Conservation (phyloP, 805 yeast species). For the Saturnispora galanensis region DNA sequence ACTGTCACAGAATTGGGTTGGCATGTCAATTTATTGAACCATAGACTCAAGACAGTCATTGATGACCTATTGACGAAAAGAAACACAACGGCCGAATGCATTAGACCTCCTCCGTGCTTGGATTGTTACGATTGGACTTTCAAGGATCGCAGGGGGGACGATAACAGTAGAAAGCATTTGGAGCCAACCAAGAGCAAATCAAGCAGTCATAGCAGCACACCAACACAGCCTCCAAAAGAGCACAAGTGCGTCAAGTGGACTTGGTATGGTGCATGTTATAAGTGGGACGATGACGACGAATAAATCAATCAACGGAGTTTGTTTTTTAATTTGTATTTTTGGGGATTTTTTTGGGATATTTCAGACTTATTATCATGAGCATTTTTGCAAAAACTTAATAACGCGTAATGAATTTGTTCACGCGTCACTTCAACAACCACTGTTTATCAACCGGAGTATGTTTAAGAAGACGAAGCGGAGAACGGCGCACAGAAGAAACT, state of each 20-base stretch:
- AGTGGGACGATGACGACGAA: constrained; percentile 26
- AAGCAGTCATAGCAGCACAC: constrained; percentile 10
- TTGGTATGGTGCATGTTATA: constrained; percentile 51
- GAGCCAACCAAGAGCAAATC: constrained; percentile 9
- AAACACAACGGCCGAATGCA: constrained; percentile 69
- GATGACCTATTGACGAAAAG: constrained; percentile 66
- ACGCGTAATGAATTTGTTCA: neutral
- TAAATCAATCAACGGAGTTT: too few species aligned
- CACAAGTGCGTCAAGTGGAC: constrained; percentile 44
- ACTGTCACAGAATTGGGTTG: constrained; percentile 84
- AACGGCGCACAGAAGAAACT: constrained; percentile 64
- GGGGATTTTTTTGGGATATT: too few species aligned
- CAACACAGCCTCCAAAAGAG: constrained; percentile 23
- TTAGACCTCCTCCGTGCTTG: constrained; percentile 68
- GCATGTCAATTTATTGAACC: constrained; percentile 81
- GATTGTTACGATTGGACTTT: constrained; percentile 89
- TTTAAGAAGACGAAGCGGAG: constrained; percentile 67
- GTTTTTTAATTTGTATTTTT: too few species aligned
- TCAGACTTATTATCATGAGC: neutral
- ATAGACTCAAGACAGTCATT: constrained; percentile 82
- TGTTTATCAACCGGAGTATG: constrained; percentile 31
- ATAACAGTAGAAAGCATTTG: constrained; percentile 23
- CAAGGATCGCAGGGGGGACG: constrained; percentile 37
- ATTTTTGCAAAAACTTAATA: neutral
- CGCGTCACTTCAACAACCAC: constrained; percentile 2